Evolutionary conservation across 257 asterid species (phyloP), one percentile per base, ranked within the genome.

Genomic region (Dorcoceras hygrometricum): DNA sequence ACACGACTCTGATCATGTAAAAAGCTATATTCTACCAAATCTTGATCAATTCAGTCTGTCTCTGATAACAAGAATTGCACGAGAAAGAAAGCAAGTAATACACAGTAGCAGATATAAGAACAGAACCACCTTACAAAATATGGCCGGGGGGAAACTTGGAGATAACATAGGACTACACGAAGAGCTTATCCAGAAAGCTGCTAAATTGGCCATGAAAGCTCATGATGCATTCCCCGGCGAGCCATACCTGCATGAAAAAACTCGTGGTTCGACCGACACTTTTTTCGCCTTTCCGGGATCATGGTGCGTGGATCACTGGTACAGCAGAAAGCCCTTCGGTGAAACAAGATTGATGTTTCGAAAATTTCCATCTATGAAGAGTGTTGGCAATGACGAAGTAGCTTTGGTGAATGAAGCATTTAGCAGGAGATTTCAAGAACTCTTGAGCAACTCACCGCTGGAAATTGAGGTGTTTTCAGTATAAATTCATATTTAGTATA

Each of bases 241-340:
- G 76, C 85, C 76, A 0, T 91, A 85, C 74, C 23, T 87, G 9
- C 77, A 73, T 11, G 95, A 91, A 3, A 84, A 65, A 68, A 80
- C 12, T 46, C 70, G 81, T 0, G 71, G 86, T 23, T 76, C 90
- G 3, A 62, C 66, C 10, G 91, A 87, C 10, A 80, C 79, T 23
- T 71, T 81, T 50, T 86, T 89, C 68, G 88, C 90, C 64, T 91
- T 91, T 62, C 78, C 95, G 0, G 92, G 95, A 57, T 79, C 87
- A 1, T 89, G 96, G 98, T 61, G 81, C 4, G 81, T 71, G 24
- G 78, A 65, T 14, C 81, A 84, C 65, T 87, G 94, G 96, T 83
- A 72, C 77, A 60, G 65, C 24, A 61, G 59, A 34, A 78, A 65
- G 26, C 85, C 84, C 8, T 91, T 91, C 50, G 96, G 96, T 55